Evolutionary conservation across 768 basidiomycete genomes (phyloP), one percentile per base, ranked within the genome.

Genomic region (Collybia sordida): DNA sequence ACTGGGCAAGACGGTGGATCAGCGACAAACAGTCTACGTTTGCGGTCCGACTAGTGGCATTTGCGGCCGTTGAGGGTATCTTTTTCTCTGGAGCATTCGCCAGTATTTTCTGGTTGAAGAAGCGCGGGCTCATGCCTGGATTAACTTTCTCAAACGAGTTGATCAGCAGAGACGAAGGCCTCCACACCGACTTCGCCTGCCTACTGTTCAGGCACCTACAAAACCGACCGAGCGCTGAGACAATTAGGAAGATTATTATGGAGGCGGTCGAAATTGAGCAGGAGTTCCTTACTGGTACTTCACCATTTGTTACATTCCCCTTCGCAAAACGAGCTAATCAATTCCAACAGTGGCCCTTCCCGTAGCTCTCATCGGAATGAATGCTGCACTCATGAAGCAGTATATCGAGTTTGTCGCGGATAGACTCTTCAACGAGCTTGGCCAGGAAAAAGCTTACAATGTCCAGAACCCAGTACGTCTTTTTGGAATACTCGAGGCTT

Each of bases 131-230:
- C 14, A 94, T 96, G 93, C 93, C 94, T 18, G 95, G 95, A 15
- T 73, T 98, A 24, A 94, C 95, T 0, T 97, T 95, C 68, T 96
- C 93, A 14, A 98, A 98, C 64, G 95, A 97, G 67, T 83, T 98
- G 59, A 98, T 98, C 72, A 90, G 88, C 45, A 83, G 95, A n/a
- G 95, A 98, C 56, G 95, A 98, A 68, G 95, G 94, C 38, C 86
- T 97, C 76, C 95, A 98, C 67, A 97, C 94, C 65, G 94, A 98
- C 66, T 95, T 97, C 61, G 93, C 94, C 0, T 97, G 93, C 65
- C 72, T 97, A 1, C 77, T 97, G 23, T 94, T 95, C 72, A 83
- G 80, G 48, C 91, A 97, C 63, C 77, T 98, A 36, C 78, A 80
- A 54, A 81, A 85, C 35, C 81, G 90, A 5, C 91, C 93, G 0